These are phyloP conservation scores for Heterobasidion occidentale DNA, from an alignment of 1,284 basidiomycete genomes.

Conservation along the genomic window DNA sequence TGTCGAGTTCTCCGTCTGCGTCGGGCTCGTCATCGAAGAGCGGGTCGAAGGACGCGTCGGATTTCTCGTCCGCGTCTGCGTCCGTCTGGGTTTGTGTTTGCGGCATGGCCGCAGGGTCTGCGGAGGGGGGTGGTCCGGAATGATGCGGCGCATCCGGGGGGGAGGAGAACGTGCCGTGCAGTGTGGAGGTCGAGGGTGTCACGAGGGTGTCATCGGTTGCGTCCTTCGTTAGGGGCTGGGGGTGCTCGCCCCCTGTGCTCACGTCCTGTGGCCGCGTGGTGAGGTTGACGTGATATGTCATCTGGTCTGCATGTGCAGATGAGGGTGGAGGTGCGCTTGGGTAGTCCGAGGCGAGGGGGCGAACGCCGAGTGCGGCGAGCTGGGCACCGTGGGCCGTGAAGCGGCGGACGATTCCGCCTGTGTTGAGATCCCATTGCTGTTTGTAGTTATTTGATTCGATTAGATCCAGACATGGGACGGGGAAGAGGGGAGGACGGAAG, in stretches of 20 bases:
- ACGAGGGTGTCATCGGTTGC: neutral
- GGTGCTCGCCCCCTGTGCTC: neutral
- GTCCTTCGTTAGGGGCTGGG: neutral
- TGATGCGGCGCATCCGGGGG: neutral
- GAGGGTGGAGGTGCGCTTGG: slow-evolving; percentile 1
- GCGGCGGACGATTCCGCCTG: slow-evolving; percentile 71
- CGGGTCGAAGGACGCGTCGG: slow-evolving; percentile 73
- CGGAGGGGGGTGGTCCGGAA: neutral
- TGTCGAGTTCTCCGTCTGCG: slow-evolving; percentile 33
- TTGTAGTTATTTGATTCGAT: too few species aligned
- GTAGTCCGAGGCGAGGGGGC: slow-evolving; percentile 49
- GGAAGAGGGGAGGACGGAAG: neutral
- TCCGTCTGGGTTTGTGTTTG: slow-evolving; percentile 1
- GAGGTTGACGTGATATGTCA: neutral
- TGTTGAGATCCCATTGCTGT: slow-evolving; percentile 98
- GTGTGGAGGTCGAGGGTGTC: neutral
- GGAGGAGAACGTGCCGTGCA: neutral
- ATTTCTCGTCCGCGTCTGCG: slow-evolving; percentile 49
- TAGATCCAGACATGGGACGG: neutral
- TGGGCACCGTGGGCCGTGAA: slow-evolving; percentile 86
- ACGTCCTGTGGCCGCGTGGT: neutral
- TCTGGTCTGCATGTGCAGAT: neutral
- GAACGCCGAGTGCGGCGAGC: slow-evolving; percentile 74
- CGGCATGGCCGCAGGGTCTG: neutral
- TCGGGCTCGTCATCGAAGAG: slow-evolving; percentile 74